Percentiles rank a stretch among this genome's conserved stretches.
Conservation (phyloP, 257 asterid species). For the Coffea canephora region DNA sequence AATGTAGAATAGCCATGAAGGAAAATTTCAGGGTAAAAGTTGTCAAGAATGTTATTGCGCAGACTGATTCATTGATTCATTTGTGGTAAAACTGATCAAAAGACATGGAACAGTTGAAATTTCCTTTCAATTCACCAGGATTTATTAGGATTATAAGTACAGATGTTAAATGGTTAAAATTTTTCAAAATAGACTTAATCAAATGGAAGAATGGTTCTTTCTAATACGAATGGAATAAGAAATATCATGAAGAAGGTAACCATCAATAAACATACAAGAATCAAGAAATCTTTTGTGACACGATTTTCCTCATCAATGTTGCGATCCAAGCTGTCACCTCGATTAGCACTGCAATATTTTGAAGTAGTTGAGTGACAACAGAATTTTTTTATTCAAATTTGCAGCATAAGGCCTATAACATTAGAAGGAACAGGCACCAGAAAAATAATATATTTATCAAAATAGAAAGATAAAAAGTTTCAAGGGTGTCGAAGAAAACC, state of each 20-base stretch:
- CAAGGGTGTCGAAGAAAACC: conserved; percentile 42
- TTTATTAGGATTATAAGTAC: neutral
- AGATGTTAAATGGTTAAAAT: neutral
- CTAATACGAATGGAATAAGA: neutral
- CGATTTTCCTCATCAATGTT: conserved; percentile 72
- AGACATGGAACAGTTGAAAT: neutral
- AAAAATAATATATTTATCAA: conserved; percentile 10
- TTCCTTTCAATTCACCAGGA: neutral
- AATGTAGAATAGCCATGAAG: neutral
- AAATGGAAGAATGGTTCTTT: neutral
- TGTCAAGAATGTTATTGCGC: conserved; percentile 1
- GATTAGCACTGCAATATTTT: conserved; percentile 68
- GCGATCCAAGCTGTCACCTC: conserved; percentile 97
- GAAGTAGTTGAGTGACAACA: conserved; percentile 22
- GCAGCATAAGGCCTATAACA: conserved; percentile 4
- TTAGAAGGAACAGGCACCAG: conserved; percentile 7
- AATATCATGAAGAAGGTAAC: neutral
- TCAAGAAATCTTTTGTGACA: conserved; percentile 62
- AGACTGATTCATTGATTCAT: neutral
- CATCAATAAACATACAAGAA: conserved; percentile 59
- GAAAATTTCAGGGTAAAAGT: neutral
- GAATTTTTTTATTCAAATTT: neutral
- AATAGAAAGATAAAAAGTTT: conserved; percentile 13
- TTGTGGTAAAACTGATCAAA: neutral
- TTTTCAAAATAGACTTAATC: neutral